Evolutionary conservation across 208 protist species (phyloP), one percentile per base, ranked within the genome.

Genomic region (Crithidia acanthocephali): DNA sequence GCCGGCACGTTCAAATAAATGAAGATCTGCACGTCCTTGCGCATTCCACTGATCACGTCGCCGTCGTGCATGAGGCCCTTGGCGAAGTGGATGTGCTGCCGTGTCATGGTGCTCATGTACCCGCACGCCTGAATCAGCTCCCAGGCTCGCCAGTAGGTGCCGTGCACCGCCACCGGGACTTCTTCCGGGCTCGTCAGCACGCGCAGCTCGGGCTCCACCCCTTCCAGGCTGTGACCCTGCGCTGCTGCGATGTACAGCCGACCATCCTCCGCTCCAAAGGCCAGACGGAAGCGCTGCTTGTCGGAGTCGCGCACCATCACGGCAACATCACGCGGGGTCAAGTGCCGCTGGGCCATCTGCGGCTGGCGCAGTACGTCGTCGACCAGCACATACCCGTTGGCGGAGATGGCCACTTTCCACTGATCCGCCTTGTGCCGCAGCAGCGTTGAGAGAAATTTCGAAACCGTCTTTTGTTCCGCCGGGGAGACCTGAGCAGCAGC

Each of bases 31-130:
- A 71, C 82, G 40, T 72, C 74, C 0, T 25, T 35, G 44, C 95
- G 84, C 91, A 97, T 96, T 11, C 95, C 95, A 40, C 88, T 93
- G 44, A 97, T 95, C n/a, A 95, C 91, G 7, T 66, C 65, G 7
- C n/a, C 51, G 16, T 86, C 59, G 56, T 70, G 48, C 48, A 65
- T 60, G 6, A 94, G 68, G 16, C 90, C 88, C 52, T 86, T 87
- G 27, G 95, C 88, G 65, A 97, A 97, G 78, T 98, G 95, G 55
- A 98, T 96, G 74, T 98, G 91, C 51, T 91, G 80, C 23, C 92
- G 80, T 0, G 40, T 68, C 94, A 98, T 98, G 35, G 83, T 74
- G 28, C 80, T 92, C 2, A 98, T 74, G 72, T 89, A 94, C 30
- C 94, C 94, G 35, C 79, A 88, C n/a, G 25, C 51, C 8, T 48